phyloP scores from a whole-genome alignment of 2,329 filamentous ascomycete species.

The Fusarium nodosum region DNA sequence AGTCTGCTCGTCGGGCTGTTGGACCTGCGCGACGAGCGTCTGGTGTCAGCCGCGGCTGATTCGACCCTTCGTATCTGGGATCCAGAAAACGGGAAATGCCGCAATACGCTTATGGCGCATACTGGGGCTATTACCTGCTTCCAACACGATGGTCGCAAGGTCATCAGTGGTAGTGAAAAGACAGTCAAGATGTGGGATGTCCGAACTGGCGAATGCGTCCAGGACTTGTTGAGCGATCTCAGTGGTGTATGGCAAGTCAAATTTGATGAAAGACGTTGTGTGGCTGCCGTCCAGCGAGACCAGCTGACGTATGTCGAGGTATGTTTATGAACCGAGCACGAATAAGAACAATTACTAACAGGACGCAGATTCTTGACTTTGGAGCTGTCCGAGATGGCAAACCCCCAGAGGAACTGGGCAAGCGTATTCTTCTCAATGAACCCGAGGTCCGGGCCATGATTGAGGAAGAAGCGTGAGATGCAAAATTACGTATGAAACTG shows the following conservation, averaged over 20 bases:
- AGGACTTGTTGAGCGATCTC: slow-evolving; percentile 91
- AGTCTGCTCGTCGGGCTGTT: slow-evolving; percentile 91
- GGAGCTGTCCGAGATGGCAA: slow-evolving; percentile 92
- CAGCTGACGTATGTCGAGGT: slow-evolving; percentile 96
- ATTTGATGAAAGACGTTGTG: slow-evolving; percentile 94
- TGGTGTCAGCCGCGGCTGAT: slow-evolving; percentile 95
- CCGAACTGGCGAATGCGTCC: slow-evolving; percentile 88
- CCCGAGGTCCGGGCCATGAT: slow-evolving; percentile 66
- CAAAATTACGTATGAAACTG: slow-evolving; percentile 12
- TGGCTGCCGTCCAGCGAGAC: slow-evolving; percentile 95
- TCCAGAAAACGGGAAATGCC: slow-evolving; percentile 90
- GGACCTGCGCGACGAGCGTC: slow-evolving; percentile 87
- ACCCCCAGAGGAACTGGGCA: slow-evolving; percentile 80
- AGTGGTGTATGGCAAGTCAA: slow-evolving; percentile 99
- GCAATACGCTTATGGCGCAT: slow-evolving; percentile 90
- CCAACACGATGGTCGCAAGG: slow-evolving; percentile 96
- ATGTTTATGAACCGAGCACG: slow-evolving; percentile 52
- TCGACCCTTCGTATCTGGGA: slow-evolving; percentile 98
- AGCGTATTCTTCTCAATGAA: slow-evolving; percentile 77
- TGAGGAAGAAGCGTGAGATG: slow-evolving; percentile 58
- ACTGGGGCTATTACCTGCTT: slow-evolving; percentile 99
- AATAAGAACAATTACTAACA: slow-evolving; percentile 4
- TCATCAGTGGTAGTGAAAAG: slow-evolving; percentile 95
- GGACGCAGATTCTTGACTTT: slow-evolving; percentile 89
- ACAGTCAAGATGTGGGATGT: slow-evolving; percentile 99